A percentile compares a stretch with the other conserved stretches of the same genome.
Evolutionary conservation across 208 protist species (phyloP).

Genomic region (Entamoeba histolytica): DNA sequence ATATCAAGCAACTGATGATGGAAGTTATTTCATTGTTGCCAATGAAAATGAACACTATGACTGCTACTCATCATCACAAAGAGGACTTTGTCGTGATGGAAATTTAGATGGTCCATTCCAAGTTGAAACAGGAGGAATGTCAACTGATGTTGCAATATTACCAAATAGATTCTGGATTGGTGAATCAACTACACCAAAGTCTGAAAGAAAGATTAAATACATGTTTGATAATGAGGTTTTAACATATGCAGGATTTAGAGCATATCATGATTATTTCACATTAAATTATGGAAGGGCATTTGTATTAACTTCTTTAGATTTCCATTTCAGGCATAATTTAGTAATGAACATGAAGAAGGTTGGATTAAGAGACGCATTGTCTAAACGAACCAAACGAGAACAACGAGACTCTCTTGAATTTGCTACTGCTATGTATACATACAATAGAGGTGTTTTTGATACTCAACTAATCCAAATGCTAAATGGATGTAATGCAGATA

Average conservation of each 20-base stretch:
- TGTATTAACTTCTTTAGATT: background rate
- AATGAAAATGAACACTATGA: background rate
- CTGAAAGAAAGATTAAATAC: background rate
- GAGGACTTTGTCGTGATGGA: background rate
- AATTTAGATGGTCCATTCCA: background rate
- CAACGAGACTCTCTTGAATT: background rate
- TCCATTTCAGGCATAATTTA: background rate
- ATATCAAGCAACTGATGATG: background rate
- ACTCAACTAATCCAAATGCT: background rate
- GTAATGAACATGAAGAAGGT: background rate
- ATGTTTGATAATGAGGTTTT: background rate
- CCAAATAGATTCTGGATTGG: background rate
- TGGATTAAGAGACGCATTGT: background rate
- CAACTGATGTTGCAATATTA: background rate
- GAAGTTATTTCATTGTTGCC: background rate
- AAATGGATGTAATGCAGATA: background rate
- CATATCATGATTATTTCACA: background rate
- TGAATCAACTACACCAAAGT: background rate
- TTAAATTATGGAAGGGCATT: background rate
- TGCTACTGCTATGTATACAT: background rate
- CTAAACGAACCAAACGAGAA: background rate
- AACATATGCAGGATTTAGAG: background rate
- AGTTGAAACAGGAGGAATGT: background rate
- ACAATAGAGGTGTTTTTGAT: background rate
- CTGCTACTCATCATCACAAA: background rate